These are phyloP conservation scores for Alternaria arborescens DNA, from an alignment of 2,329 filamentous ascomycete genomes.

Conservation along the genomic window DNA sequence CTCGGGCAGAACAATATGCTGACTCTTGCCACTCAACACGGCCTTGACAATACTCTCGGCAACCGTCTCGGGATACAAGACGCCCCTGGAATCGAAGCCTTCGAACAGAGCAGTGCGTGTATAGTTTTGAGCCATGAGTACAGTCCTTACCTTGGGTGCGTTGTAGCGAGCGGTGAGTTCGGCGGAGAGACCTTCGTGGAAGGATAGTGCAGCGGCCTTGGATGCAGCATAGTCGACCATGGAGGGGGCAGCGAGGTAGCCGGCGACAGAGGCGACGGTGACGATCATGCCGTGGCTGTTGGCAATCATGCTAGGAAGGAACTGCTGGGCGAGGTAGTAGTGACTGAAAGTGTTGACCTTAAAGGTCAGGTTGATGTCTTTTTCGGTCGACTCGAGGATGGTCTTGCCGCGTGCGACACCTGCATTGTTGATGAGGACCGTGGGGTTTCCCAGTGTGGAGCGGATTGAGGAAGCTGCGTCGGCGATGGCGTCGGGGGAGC, in stretches of 20 bases:
- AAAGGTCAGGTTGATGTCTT: constrained; percentile 72
- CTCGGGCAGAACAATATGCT: constrained; percentile 65
- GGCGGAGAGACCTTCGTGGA: constrained; percentile 68
- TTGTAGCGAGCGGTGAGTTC: constrained; percentile 63
- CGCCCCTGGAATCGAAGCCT: constrained; percentile 60
- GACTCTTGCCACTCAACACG: constrained; percentile 66
- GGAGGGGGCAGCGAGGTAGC: constrained; percentile 67
- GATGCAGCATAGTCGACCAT: constrained; percentile 73
- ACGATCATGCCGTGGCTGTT: constrained; percentile 77
- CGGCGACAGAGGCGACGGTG: constrained; percentile 71
- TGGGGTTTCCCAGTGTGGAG: constrained; percentile 68
- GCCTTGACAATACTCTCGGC: constrained; percentile 69
- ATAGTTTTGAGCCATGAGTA: constrained; percentile 71
- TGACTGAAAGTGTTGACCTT: constrained; percentile 75
- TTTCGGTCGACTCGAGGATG: constrained; percentile 66
- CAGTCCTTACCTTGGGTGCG: constrained; percentile 70
- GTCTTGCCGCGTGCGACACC: constrained; percentile 69
- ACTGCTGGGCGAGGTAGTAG: constrained; percentile 72
- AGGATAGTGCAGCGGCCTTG: constrained; percentile 71
- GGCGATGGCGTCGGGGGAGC: constrained; percentile 63
- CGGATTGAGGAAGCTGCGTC: constrained; percentile 63
- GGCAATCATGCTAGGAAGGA: constrained; percentile 71
- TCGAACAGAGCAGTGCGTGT: constrained; percentile 69
- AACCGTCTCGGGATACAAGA: constrained; percentile 68
- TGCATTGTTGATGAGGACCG: constrained; percentile 77